Percentiles rank a stretch among this genome's conserved stretches.
Conservation (phyloP, 768 basidiomycete species). For the Hygrocybe coccinea region DNA sequence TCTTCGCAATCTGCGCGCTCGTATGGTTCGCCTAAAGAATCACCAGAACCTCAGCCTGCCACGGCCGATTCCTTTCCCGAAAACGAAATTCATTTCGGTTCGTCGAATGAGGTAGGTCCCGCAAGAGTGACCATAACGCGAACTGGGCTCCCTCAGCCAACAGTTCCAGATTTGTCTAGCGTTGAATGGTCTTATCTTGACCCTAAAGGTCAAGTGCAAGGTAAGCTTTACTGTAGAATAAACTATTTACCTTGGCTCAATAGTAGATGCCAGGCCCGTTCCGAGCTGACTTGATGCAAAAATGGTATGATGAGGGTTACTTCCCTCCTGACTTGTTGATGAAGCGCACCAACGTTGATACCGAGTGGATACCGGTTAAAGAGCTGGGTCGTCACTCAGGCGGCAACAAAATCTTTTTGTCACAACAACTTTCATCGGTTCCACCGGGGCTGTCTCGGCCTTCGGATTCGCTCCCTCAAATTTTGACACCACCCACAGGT, state of each 20-base stretch:
- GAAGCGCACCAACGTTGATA: constrained; percentile 71
- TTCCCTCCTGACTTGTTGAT: constrained; percentile 79
- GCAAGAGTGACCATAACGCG: neutral
- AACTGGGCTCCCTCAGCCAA: constrained; percentile 35
- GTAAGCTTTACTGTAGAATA: constrained; percentile 35
- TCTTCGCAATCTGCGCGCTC: neutral
- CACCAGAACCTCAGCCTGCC: neutral
- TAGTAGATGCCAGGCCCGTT: constrained; percentile 65
- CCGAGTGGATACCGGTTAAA: constrained; percentile 61
- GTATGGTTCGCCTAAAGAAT: neutral
- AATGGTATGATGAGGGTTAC: constrained; percentile 89
- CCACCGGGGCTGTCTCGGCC: constrained; percentile 54
- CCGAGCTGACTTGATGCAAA: constrained; percentile 85
- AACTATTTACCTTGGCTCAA: neutral
- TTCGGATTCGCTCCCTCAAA: constrained; percentile 46
- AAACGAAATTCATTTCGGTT: neutral
- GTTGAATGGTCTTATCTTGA: constrained; percentile 92
- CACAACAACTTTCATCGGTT: constrained; percentile 38
- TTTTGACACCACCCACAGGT: constrained; percentile 27
- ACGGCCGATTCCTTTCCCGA: neutral
- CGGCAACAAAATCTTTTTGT: constrained; percentile 60
- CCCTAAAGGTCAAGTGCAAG: constrained; percentile 88
- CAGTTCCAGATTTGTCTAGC: constrained; percentile 48
- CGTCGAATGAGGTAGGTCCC: neutral
- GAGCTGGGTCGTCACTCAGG: constrained; percentile 50